Evolutionary conservation across 768 basidiomycete species (phyloP).

Genomic region (Boletellus emodensis): DNA sequence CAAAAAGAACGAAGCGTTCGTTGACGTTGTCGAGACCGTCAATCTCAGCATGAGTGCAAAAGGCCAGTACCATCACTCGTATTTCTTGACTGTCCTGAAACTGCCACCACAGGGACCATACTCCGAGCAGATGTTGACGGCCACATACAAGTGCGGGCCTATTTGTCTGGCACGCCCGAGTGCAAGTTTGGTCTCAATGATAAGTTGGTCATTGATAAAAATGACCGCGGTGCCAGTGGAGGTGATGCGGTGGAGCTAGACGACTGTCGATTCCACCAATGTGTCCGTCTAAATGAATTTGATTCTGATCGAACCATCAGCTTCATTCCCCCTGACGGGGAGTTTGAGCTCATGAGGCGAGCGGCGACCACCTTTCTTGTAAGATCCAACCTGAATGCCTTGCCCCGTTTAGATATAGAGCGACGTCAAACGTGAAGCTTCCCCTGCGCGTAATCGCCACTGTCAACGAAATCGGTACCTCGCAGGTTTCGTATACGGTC

Average conservation of each 20-base stretch:
- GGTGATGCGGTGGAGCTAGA: constrained; percentile 89
- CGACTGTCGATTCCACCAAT: constrained; percentile 98
- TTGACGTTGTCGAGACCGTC: constrained; percentile 97
- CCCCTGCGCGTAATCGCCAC: constrained; percentile 88
- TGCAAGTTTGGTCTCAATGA: constrained; percentile 99
- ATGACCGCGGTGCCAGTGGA: constrained; percentile 47
- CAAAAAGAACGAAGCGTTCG: constrained; percentile 99
- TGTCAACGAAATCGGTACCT: constrained; percentile 89
- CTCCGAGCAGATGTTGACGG: constrained; percentile 97
- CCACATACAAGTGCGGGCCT: constrained; percentile 97
- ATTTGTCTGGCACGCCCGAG: constrained; percentile 93
- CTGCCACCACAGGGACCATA: constrained; percentile 58
- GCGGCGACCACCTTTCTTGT: constrained; percentile 22
- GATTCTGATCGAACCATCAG: constrained; percentile 92
- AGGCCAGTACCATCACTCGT: constrained; percentile 37
- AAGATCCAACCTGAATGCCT: not conserved
- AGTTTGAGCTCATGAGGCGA: constrained; percentile 96
- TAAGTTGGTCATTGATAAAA: constrained; percentile 94
- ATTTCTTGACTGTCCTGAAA: constrained; percentile 1
- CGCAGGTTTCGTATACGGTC: constrained; percentile 86
- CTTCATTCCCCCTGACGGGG: constrained; percentile 97
- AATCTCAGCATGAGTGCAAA: constrained; percentile 97
- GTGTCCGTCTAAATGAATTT: constrained; percentile 92
- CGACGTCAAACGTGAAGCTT: constrained; percentile 93
- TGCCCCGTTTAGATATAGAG: constrained; percentile 68